phyloP scores from a whole-genome alignment of 169 alveolate species.

The Sarcocystis neurona region DNA sequence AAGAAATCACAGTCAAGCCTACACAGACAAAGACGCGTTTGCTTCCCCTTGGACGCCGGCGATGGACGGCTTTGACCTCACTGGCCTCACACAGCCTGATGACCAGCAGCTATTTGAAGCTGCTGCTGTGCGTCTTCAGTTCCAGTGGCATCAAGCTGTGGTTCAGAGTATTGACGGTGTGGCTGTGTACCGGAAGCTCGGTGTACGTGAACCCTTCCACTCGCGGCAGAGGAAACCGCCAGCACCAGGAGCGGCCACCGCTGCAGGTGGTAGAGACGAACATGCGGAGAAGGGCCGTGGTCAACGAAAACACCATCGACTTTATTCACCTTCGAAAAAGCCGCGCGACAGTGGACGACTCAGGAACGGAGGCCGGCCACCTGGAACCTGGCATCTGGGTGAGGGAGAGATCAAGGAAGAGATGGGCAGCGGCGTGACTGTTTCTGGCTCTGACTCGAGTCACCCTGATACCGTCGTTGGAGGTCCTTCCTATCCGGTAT shows the following conservation, averaged over 20 bases:
- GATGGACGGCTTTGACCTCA: too few relatives aligned
- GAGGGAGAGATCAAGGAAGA: not conserved
- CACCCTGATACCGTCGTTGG: too few relatives aligned
- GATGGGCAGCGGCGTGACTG: not conserved
- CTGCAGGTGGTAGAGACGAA: not conserved
- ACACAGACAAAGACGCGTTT: too few relatives aligned
- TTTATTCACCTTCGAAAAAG: too few relatives aligned
- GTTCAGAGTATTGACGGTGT: not conserved
- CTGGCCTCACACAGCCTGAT: too few relatives aligned
- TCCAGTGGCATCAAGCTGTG: not conserved
- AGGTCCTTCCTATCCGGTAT: too few relatives aligned
- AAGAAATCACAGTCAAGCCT: too few relatives aligned
- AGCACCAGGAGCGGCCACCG: not conserved
- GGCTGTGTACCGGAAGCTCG: not conserved
- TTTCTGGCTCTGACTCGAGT: not conserved
- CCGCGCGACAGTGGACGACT: too few relatives aligned
- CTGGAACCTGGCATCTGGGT: not conserved
- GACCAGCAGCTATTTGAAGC: conserved; percentile 33
- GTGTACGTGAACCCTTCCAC: not conserved
- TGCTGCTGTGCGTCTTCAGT: not conserved
- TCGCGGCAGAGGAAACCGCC: not conserved
- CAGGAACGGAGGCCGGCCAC: not conserved
- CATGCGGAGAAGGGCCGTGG: not conserved
- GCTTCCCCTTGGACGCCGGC: too few relatives aligned
- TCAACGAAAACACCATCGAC: not conserved